A percentile compares a stretch with the other conserved stretches of the same genome.
Evolutionary conservation across 78 protist genomes (phyloP).

Genomic region (Dictyostelium citrinum): DNA sequence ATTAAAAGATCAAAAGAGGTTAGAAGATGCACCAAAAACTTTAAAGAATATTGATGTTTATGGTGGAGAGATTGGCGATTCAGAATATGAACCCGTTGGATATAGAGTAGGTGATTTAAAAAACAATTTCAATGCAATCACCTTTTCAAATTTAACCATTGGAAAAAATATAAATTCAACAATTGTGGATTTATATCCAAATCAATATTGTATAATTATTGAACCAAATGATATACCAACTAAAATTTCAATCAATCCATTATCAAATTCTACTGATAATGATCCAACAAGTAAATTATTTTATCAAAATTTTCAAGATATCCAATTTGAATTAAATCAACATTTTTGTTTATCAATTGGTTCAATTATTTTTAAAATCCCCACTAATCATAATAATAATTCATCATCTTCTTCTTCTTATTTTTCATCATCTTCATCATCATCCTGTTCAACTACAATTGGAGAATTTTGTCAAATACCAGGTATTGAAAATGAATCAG

Average conservation of each 20-base stretch:
- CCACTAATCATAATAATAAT: too few relatives aligned
- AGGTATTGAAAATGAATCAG: neutral
- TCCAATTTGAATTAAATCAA: neutral
- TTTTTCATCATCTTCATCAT: neutral
- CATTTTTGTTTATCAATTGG: neutral
- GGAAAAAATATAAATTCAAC: neutral
- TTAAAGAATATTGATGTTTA: neutral
- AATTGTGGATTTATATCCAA: neutral
- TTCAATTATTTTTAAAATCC: neutral
- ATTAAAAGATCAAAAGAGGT: neutral
- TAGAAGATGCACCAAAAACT: neutral
- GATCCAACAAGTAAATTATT: neutral
- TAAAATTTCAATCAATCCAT: neutral
- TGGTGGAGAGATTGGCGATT: neutral
- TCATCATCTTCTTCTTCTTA: neutral
- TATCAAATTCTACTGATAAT: neutral
- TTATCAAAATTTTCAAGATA: slow-evolving; percentile 2
- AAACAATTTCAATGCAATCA: neutral
- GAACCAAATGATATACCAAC: neutral
- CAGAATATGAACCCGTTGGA: neutral
- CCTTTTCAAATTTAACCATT: neutral
- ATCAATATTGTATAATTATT: neutral
- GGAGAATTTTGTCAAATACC: neutral
- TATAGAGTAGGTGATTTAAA: neutral
- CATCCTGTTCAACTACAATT: neutral